These are phyloP conservation scores for Monosporascus cannonballus DNA, from an alignment of 2,329 filamentous ascomycete species.

Conservation along the genomic window DNA sequence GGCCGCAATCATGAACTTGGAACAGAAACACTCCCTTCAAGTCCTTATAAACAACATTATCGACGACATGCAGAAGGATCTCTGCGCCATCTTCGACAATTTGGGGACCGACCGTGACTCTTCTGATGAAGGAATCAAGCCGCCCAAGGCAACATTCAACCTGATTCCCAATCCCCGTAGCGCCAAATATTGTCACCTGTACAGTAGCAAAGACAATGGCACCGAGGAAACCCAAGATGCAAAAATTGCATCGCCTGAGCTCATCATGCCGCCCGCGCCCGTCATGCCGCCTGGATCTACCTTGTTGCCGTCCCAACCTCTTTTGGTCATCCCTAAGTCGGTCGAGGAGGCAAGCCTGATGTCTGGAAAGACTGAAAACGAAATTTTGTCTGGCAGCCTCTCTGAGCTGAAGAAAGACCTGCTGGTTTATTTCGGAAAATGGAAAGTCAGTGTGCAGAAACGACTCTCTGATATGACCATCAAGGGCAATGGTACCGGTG, in stretches of 20 bases:
- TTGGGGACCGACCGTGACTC: constrained; percentile 28
- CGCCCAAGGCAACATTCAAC: constrained; percentile 22
- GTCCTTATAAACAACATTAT: constrained; percentile 45
- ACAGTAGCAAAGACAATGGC: constrained; percentile 17
- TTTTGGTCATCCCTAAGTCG: constrained; percentile 21
- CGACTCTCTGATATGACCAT: constrained; percentile 64
- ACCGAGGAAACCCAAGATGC: constrained; percentile 15
- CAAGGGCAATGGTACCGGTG: constrained; percentile 31
- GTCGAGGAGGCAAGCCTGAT: constrained; percentile 23
- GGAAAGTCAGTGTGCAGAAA: constrained; percentile 65
- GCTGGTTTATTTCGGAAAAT: constrained; percentile 70
- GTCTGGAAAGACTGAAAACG: constrained; percentile 32
- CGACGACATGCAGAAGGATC: constrained; percentile 48
- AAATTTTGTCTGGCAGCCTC: constrained; percentile 29
- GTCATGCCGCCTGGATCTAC: background rate
- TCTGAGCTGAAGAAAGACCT: constrained; percentile 64
- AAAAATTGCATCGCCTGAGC: constrained; percentile 29
- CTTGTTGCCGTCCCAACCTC: too few relatives aligned
- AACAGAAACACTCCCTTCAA: constrained; percentile 47
- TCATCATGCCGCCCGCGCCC: background rate
- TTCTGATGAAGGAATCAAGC: constrained; percentile 18
- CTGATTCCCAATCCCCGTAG: constrained; percentile 29
- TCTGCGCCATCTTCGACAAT: constrained; percentile 47
- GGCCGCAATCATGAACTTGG: constrained; percentile 39
- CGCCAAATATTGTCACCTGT: constrained; percentile 22